These are phyloP conservation scores for Clathrospora elynae DNA, from an alignment of 2,329 filamentous ascomycete genomes.

Conservation along the genomic window DNA sequence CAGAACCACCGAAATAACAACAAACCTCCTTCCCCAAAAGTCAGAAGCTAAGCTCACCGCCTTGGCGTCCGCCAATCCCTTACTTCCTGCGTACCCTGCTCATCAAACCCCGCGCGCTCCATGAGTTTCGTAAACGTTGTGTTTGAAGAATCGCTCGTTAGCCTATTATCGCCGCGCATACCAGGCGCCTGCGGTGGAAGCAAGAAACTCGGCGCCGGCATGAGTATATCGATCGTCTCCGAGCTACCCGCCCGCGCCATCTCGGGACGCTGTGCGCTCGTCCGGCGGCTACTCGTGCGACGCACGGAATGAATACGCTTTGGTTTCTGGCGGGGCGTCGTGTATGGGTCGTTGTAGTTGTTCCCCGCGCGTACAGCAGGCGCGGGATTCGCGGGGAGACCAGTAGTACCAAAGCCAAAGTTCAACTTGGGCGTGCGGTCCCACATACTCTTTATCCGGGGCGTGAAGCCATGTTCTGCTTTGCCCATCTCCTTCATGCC, in stretches of 20 bases:
- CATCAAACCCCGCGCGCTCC: slow-evolving; percentile 50
- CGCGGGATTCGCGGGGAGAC: slow-evolving; percentile 25
- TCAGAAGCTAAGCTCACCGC: not conserved
- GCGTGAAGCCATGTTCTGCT: slow-evolving; percentile 33
- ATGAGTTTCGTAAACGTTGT: slow-evolving; percentile 52
- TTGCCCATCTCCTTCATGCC: slow-evolving; percentile 25
- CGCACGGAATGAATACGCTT: slow-evolving; percentile 25
- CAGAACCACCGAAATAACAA: not conserved
- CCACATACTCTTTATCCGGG: slow-evolving; percentile 44
- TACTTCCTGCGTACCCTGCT: slow-evolving; percentile 35
- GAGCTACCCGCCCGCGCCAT: slow-evolving; percentile 40
- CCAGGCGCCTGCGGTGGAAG: slow-evolving; percentile 39
- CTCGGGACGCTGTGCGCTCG: slow-evolving; percentile 8
- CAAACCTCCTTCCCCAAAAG: slow-evolving; percentile 1
- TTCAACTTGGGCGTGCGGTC: slow-evolving; percentile 42
- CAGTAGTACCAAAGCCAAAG: slow-evolving; percentile 33
- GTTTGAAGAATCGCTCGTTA: slow-evolving; percentile 37
- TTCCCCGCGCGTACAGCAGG: slow-evolving; percentile 36
- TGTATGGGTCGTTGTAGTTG: slow-evolving; percentile 39
- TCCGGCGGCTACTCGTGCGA: slow-evolving; percentile 22
- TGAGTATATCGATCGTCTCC: slow-evolving; percentile 54
- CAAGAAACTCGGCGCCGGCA: slow-evolving; percentile 47
- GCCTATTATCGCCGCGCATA: slow-evolving; percentile 37
- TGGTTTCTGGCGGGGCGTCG: slow-evolving; percentile 37
- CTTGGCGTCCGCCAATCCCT: slow-evolving; percentile 32